Percentiles rank a stretch among this genome's conserved stretches.
These are phyloP conservation scores for Camellia japonica DNA, from an alignment of 148 eudicot species.

Conservation along the genomic window DNA sequence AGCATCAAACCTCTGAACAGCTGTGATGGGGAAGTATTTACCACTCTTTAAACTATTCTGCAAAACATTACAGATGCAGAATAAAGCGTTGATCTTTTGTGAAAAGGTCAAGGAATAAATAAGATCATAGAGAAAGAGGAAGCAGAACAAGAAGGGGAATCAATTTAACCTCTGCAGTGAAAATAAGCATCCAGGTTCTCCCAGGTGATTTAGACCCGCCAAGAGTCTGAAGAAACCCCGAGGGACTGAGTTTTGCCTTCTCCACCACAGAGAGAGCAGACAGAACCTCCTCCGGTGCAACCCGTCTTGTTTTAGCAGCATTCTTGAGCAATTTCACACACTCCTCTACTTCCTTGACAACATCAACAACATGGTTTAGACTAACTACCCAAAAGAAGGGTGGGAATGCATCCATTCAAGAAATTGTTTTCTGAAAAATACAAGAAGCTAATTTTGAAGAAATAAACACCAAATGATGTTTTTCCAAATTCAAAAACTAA, in stretches of 20 bases:
- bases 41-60: constrained; percentile 67
- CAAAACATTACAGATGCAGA: background rate
- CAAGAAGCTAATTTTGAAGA: too few species aligned
- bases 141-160: background rate
- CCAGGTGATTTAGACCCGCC: constrained; percentile 91
- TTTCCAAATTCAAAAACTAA: too few species aligned
- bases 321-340: constrained; percentile 64
- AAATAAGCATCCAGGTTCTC: constrained; percentile 95
- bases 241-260: constrained; percentile 80
- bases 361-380: background rate
- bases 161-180: constrained; percentile 71
- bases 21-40: constrained; percentile 80
- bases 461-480: too few species aligned
- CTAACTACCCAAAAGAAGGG: background rate
- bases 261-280: constrained; percentile 67
- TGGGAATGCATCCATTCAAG: background rate
- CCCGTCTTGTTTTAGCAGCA: constrained; percentile 84
- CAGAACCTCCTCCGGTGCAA: constrained; percentile 48
- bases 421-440: too few species aligned
- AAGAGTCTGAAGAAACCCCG: constrained; percentile 67
- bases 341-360: constrained; percentile 62
- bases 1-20: constrained; percentile 96
- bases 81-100: background rate
- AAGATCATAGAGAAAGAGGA: background rate
- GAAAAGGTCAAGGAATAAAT: background rate